phyloP scores from a whole-genome alignment of 345 rosid species.

The Gossypioides kirkii region DNA sequence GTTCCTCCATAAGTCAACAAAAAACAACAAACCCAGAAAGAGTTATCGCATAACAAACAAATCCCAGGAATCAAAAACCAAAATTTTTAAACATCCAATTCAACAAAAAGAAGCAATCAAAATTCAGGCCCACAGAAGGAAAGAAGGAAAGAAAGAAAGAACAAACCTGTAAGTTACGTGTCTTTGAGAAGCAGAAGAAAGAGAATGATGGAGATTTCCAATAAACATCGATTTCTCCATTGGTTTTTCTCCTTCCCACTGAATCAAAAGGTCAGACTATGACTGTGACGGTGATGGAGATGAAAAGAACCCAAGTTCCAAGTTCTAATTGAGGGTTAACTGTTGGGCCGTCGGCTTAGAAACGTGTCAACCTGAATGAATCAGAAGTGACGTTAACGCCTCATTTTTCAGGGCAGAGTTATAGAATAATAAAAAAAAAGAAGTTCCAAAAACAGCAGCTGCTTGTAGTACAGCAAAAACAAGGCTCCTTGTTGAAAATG shows the following conservation, averaged over 20 bases:
- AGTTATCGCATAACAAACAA: not conserved
- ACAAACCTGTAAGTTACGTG: slow-evolving; percentile 49
- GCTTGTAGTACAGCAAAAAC: slow-evolving; percentile 1
- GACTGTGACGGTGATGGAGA: slow-evolving; percentile 2
- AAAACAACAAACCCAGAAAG: not conserved
- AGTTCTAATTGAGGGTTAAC: not conserved
- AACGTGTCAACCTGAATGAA: slow-evolving; percentile 10
- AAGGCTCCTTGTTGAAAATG: not conserved
- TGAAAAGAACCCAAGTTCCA: not conserved
- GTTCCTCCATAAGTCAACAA: not conserved
- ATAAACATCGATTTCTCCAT: slow-evolving; percentile 22
- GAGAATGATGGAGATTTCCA: slow-evolving; percentile 29
- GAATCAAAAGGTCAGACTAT: slow-evolving; percentile 9
- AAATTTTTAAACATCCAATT: not conserved
- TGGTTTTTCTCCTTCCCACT: not conserved
- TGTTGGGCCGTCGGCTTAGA: not conserved
- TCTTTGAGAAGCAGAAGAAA: slow-evolving; percentile 36
- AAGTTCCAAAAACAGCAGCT: not conserved
- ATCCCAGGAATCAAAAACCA: slow-evolving; percentile 4
- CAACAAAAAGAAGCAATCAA: not conserved
- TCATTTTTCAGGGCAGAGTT: not conserved
- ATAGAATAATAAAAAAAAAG: not conserved
- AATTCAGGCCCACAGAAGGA: not conserved
- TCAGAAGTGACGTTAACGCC: slow-evolving; percentile 8
- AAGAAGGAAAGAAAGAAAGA: not conserved